A percentile compares a stretch with the other conserved stretches of the same genome.
phyloP scores from a whole-genome alignment of 176 grass and related monocot species.

The Eleusine indica region DNA sequence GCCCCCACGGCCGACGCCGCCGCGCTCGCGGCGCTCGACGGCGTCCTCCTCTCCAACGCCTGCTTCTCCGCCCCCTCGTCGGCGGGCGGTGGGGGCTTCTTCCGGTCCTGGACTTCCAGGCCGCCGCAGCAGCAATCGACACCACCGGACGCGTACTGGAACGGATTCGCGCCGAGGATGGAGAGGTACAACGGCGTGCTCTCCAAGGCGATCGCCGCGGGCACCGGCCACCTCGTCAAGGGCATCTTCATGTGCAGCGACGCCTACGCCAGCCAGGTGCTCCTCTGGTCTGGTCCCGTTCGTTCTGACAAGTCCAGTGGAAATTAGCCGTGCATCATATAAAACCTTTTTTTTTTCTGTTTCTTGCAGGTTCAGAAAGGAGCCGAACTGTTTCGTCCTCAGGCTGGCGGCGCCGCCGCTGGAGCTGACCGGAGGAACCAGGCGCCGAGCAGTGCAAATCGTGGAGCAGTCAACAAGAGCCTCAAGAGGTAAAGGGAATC shows the following conservation, averaged over 20 bases:
- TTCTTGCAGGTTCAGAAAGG: slow-evolving; percentile 71
- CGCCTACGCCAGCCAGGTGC: slow-evolving; percentile 69
- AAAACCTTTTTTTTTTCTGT: no score
- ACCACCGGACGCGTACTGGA: slow-evolving; percentile 73
- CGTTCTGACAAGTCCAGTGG: neutral
- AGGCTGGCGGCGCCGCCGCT: slow-evolving; percentile 32
- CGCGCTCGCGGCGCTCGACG: slow-evolving; percentile 64
- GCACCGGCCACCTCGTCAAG: slow-evolving; percentile 81
- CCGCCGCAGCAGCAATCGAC: neutral
- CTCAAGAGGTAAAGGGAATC: slow-evolving; percentile 63
- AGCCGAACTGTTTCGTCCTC: slow-evolving; percentile 73
- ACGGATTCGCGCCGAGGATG: slow-evolving; percentile 64
- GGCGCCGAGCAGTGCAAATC: slow-evolving; percentile 18
- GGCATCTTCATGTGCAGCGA: slow-evolving; percentile 94
- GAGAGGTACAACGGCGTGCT: slow-evolving; percentile 76
- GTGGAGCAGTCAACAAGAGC: slow-evolving; percentile 64
- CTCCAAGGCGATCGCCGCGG: slow-evolving; percentile 73
- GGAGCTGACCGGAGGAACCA: slow-evolving; percentile 38
- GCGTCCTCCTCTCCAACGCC: slow-evolving; percentile 58
- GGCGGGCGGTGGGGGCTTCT: neutral
- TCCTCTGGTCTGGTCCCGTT: neutral
- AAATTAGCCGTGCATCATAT: neutral
- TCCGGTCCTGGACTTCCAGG: slow-evolving; percentile 17
- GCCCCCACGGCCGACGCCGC: slow-evolving; percentile 11
- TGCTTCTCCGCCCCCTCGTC: slow-evolving; percentile 67